Evolutionary conservation across 139 green algal species (phyloP).

Genomic region (Chlamydomonas applanata): DNA sequence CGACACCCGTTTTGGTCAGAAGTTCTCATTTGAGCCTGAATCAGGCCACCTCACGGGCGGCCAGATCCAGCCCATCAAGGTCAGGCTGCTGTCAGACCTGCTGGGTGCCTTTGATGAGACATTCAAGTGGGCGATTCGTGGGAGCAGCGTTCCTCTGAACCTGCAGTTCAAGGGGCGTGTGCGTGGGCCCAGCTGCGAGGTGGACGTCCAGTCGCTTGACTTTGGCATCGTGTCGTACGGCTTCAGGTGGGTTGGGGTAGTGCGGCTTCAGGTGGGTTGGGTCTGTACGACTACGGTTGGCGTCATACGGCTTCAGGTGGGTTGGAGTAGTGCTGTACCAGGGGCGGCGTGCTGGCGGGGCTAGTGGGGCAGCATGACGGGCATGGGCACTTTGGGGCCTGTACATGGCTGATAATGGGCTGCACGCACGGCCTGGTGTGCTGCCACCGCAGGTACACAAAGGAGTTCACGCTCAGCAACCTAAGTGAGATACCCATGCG

Average conservation of each 20-base stretch:
- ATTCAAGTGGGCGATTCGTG: conserved; percentile 64
- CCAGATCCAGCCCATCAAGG: conserved; percentile 51
- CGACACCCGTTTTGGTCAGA: conserved; percentile 48
- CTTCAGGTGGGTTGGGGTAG: conserved; percentile 56
- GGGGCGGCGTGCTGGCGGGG: too few species aligned
- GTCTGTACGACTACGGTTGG: conserved; percentile 13
- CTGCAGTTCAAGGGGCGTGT: conserved; percentile 72
- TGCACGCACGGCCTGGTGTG: background rate
- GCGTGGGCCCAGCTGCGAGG: conserved; percentile 62
- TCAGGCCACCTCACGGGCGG: conserved; percentile 49
- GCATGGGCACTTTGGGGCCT: background rate
- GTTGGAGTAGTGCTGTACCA: background rate
- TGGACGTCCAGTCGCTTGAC: conserved; percentile 63
- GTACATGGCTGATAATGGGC: background rate
- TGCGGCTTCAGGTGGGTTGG: conserved; percentile 68
- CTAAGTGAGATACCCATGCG: conserved; percentile 74
- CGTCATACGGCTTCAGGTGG: conserved; percentile 74
- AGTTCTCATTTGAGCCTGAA: conserved; percentile 74
- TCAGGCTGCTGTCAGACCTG: conserved; percentile 61
- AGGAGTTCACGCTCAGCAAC: conserved; percentile 66
- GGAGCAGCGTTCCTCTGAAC: conserved; percentile 41
- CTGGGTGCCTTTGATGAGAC: conserved; percentile 72
- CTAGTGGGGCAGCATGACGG: too few species aligned
- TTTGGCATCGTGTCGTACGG: conserved; percentile 74
- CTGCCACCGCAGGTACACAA: conserved; percentile 52